A percentile compares a stretch with the other conserved stretches of the same genome.
Evolutionary conservation across 2,329 filamentous ascomycete genomes (phyloP).

Genomic region (Penicillium fuscoglaucum): DNA sequence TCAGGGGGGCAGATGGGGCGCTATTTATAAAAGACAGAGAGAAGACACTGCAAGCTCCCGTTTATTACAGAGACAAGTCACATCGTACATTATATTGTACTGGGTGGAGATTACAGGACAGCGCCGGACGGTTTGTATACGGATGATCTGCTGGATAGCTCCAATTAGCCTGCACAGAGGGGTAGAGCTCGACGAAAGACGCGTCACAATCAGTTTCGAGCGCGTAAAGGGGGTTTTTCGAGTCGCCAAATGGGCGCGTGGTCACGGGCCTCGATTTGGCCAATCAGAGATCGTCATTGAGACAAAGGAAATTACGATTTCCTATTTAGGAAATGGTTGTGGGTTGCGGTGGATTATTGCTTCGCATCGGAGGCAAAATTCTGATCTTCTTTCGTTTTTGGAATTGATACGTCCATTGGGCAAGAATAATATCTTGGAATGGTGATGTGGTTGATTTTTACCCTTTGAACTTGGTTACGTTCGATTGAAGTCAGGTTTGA

Average conservation of each 20-base stretch:
- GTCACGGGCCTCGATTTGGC: slow-evolving; percentile 33
- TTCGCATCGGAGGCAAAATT: not conserved
- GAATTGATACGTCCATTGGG: not conserved
- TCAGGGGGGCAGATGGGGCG: not conserved
- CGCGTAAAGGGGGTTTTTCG: slow-evolving; percentile 36
- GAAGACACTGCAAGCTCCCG: not conserved
- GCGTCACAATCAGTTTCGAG: slow-evolving; percentile 28
- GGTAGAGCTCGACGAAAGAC: not conserved
- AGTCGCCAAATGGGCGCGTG: slow-evolving; percentile 41
- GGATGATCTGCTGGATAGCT: slow-evolving; percentile 1
- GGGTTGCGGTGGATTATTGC: slow-evolving; percentile 1
- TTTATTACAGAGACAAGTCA: slow-evolving; percentile 2
- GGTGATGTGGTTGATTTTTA: not conserved
- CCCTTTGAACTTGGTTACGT: not conserved
- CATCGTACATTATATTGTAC: not conserved
- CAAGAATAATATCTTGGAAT: not conserved
- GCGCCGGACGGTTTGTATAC: not conserved
- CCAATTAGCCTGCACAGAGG: slow-evolving; percentile 1
- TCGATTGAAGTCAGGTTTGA: not conserved
- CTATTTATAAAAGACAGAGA: slow-evolving; percentile 6
- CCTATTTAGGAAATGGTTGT: not conserved
- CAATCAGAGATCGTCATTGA: slow-evolving; percentile 23
- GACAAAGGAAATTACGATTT: slow-evolving; percentile 17
- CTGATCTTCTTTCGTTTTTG: not conserved
- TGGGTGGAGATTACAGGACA: slow-evolving; percentile 2